Percentiles rank a stretch among this genome's conserved stretches.
Evolutionary conservation across 768 basidiomycete species (phyloP).

Genomic region (Amanita pseudoporphyria): DNA sequence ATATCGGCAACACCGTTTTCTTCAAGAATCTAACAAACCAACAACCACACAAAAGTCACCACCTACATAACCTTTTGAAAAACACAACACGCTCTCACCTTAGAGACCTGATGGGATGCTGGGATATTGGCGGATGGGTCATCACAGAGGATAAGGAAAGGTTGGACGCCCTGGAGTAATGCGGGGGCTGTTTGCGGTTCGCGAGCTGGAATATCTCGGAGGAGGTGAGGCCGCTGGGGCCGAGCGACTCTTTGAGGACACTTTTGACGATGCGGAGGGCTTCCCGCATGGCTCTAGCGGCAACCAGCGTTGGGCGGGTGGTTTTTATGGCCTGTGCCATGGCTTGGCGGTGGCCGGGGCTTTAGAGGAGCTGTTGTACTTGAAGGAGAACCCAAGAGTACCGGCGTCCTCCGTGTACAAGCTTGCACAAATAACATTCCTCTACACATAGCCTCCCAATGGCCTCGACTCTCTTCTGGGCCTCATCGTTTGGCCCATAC

Average conservation of each 20-base stretch:
- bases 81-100: constrained; percentile 26
- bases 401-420: no score
- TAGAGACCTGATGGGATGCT: constrained; percentile 46
- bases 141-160: no score
- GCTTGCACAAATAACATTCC: no score
- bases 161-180: background rate
- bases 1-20: constrained; percentile 35
- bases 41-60: background rate
- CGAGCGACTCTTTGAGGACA: constrained; percentile 19
- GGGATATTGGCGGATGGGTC: constrained; percentile 27
- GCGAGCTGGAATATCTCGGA: constrained; percentile 29
- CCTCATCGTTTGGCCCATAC: no score
- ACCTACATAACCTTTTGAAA: no score
- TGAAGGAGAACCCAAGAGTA: no score
- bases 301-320: no score
- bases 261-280: constrained; percentile 18
- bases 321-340: no score
- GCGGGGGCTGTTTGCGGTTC: constrained; percentile 18
- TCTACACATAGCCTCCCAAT: no score
- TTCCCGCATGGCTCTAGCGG: background rate
- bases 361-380: no score
- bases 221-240: constrained; percentile 25
- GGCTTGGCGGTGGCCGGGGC: no score
- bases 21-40: constrained; percentile 44
- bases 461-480: no score